A percentile compares a stretch with the other conserved stretches of the same genome.
phyloP scores from a whole-genome alignment of 768 basidiomycete genomes.

The Lepiota venenata region DNA sequence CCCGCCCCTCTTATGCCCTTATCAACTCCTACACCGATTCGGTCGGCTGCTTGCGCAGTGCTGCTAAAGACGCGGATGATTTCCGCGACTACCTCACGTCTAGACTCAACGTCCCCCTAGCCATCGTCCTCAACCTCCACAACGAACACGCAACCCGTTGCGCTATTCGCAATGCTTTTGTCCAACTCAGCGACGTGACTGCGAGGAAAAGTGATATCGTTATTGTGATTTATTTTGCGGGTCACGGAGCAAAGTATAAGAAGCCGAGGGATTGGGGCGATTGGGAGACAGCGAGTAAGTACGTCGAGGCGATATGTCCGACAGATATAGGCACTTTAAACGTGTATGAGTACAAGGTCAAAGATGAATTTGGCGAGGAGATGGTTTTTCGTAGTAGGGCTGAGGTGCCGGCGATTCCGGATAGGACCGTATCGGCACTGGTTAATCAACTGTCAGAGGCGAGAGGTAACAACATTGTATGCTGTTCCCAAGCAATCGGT shows the following conservation, averaged over 20 bases:
- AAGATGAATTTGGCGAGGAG: neutral
- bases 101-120: constrained; percentile 24
- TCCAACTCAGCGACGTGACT: constrained; percentile 19
- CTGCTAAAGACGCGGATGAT: constrained; percentile 36
- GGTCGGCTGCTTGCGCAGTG: constrained; percentile 31
- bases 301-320: too few species aligned
- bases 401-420: too few species aligned
- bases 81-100: constrained; percentile 30
- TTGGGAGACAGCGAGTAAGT: constrained; percentile 22
- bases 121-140: constrained; percentile 33
- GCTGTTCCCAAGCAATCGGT: constrained; percentile 8
- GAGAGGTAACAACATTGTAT: constrained; percentile 42
- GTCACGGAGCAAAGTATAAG: constrained; percentile 34
- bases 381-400: neutral
- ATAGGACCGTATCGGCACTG: constrained; percentile 36
- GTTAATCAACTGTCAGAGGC: constrained; percentile 32
- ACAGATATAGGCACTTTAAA: constrained; percentile 22
- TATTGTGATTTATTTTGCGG: too few species aligned
- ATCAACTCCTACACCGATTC: constrained; percentile 37
- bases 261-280: constrained; percentile 28
- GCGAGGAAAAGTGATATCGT: constrained; percentile 24
- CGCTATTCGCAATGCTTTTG: constrained; percentile 30
- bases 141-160: constrained; percentile 33
- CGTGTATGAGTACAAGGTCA: too few species aligned
- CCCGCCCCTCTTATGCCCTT: constrained; percentile 32